Evolutionary conservation across 768 basidiomycete species (phyloP).

Genomic region (Termitomyces sp.): DNA sequence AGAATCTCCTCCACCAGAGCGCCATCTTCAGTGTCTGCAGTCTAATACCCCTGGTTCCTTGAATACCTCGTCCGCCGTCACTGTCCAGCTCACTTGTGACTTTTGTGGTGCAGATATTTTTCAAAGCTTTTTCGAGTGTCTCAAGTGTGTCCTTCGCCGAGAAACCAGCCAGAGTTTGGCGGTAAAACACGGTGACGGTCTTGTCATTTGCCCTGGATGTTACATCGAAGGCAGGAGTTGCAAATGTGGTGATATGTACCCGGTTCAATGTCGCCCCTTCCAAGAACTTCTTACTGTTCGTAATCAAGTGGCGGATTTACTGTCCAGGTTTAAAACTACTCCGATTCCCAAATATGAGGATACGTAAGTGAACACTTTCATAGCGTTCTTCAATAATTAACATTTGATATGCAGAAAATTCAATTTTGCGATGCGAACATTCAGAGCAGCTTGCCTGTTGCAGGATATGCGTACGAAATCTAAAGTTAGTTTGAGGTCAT

Average conservation of each 20-base stretch:
- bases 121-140: constrained; percentile 77
- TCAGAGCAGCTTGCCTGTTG: constrained; percentile 29
- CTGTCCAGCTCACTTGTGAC: constrained; percentile 52
- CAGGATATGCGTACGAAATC: constrained; percentile 18
- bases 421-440: constrained; percentile 13
- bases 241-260: constrained; percentile 55
- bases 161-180: background rate
- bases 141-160: constrained; percentile 31
- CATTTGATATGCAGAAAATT: background rate
- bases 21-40: constrained; percentile 19
- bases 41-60: background rate
- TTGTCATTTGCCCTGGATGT: constrained; percentile 67
- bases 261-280: constrained; percentile 56
- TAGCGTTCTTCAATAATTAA: background rate
- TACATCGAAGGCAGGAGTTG: constrained; percentile 78
- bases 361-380: background rate
- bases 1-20: constrained; percentile 34
- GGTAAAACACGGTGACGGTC: constrained; percentile 34
- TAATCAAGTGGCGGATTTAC: constrained; percentile 23
- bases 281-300: constrained; percentile 41
- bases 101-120: constrained; percentile 83
- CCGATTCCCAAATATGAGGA: background rate
- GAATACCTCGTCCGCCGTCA: constrained; percentile 7
- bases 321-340: constrained; percentile 1
- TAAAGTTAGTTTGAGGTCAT: constrained; percentile 6